Percentiles rank a stretch among this genome's conserved stretches.
Conservation (phyloP, 2,329 filamentous ascomycete species). For the Ophiostoma tasmaniense region DNA sequence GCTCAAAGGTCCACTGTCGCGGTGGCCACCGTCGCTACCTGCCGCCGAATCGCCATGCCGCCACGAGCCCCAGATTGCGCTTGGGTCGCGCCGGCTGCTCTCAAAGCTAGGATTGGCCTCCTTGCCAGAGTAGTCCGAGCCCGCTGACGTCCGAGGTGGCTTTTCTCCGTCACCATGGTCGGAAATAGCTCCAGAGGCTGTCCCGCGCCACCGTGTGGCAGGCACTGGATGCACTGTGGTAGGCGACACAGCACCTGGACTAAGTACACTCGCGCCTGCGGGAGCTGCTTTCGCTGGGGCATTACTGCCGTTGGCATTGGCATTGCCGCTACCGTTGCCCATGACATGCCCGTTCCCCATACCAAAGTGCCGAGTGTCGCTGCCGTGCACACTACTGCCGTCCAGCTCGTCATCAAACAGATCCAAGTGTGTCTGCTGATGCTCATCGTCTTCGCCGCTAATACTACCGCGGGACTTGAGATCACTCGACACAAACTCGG, state of each 20-base stretch:
- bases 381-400: background rate
- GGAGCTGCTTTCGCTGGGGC: background rate
- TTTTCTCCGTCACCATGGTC: conserved; percentile 41
- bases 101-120: conserved; percentile 23
- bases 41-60: conserved; percentile 45
- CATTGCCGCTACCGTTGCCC: background rate
- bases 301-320: background rate
- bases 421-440: conserved; percentile 7
- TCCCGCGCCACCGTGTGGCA: conserved; percentile 26
- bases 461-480: conserved; percentile 20
- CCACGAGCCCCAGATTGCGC: conserved; percentile 64
- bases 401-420: conserved; percentile 11
- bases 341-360: background rate
- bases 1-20: conserved; percentile 47
- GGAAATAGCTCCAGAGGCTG: conserved; percentile 31
- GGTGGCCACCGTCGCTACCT: conserved; percentile 44
- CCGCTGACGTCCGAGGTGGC: conserved; percentile 24
- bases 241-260: conserved; percentile 30
- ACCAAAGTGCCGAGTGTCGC: conserved; percentile 1
- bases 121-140: conserved; percentile 25
- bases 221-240: conserved; percentile 30
- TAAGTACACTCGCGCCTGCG: conserved; percentile 12
- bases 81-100: conserved; percentile 36
- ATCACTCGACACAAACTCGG: conserved; percentile 34
- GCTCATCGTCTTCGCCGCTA: conserved; percentile 14